phyloP scores from a whole-genome alignment of 371 early-diverging fungal genomes.

The Circinella umbellata region DNA sequence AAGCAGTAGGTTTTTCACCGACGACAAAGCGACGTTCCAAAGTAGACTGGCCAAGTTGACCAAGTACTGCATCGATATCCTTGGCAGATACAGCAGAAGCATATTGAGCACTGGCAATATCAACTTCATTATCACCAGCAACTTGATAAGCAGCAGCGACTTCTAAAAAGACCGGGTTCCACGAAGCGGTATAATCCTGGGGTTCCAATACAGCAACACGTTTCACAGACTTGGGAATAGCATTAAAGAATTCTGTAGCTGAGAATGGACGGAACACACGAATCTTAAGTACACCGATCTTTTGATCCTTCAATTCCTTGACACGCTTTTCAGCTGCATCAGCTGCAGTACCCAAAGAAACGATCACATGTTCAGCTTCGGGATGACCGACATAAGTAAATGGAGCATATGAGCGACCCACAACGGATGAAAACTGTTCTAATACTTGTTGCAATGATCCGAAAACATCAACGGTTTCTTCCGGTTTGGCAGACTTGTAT shows the following conservation, averaged over 20 bases:
- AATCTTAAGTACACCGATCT: slow-evolving; percentile 67
- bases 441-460: slow-evolving; percentile 41
- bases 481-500: slow-evolving; percentile 34
- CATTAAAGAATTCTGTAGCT: slow-evolving; percentile 54
- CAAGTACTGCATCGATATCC: slow-evolving; percentile 52
- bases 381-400: slow-evolving; percentile 60
- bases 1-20: slow-evolving; percentile 28
- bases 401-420: slow-evolving; percentile 53
- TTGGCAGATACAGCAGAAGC: slow-evolving; percentile 56
- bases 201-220: slow-evolving; percentile 76
- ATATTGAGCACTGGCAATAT: slow-evolving; percentile 61
- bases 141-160: slow-evolving; percentile 71
- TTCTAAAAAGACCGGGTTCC: slow-evolving; percentile 84
- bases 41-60: slow-evolving; percentile 28
- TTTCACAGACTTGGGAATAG: slow-evolving; percentile 61
- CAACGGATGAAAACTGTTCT: slow-evolving; percentile 41
- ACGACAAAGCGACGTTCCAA: slow-evolving; percentile 45
- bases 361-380: slow-evolving; percentile 60
- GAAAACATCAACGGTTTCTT: slow-evolving; percentile 30
- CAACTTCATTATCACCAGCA: slow-evolving; percentile 44
- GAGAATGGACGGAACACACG: slow-evolving; percentile 71
- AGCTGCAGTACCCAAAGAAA: slow-evolving; percentile 70
- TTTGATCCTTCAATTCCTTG: slow-evolving; percentile 28
- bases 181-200: slow-evolving; percentile 62
- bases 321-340: slow-evolving; percentile 47